A percentile compares a stretch with the other conserved stretches of the same genome.
Evolutionary conservation across 1,139 yeast species (phyloP).

Genomic region (Debaryomycetaceae sp.): DNA sequence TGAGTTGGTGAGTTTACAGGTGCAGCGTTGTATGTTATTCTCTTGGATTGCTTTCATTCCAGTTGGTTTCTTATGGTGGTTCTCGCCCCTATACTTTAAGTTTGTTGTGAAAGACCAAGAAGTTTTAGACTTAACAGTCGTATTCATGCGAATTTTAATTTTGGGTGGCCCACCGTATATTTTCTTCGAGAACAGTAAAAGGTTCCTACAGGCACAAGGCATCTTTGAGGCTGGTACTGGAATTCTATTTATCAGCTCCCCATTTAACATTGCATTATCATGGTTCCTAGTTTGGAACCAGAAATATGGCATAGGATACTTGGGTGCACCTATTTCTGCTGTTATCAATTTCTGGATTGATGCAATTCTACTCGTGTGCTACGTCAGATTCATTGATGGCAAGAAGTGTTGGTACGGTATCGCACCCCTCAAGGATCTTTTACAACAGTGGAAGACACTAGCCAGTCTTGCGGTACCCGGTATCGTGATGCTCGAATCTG

Average conservation of each 20-base stretch:
- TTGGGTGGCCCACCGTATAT: conserved; percentile 85
- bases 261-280: conserved; percentile 67
- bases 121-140: conserved; percentile 61
- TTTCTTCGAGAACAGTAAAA: conserved; percentile 75
- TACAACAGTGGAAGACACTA: conserved; percentile 59
- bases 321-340: conserved; percentile 74
- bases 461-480: conserved; percentile 67
- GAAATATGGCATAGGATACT: conserved; percentile 56
- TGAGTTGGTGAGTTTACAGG: conserved; percentile 57
- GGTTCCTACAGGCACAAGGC: conserved; percentile 88
- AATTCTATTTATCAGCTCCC: conserved; percentile 73
- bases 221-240: conserved; percentile 88
- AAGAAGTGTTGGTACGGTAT: conserved; percentile 71
- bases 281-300: conserved; percentile 78
- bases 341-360: conserved; percentile 69
- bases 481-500: conserved; percentile 69
- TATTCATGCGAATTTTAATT: conserved; percentile 61
- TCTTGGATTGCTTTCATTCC: conserved; percentile 58
- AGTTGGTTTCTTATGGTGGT: conserved; percentile 63
- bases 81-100: conserved; percentile 51
- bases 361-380: conserved; percentile 51
- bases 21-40: conserved; percentile 60
- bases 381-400: conserved; percentile 60
- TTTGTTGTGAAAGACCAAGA: conserved; percentile 56
- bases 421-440: conserved; percentile 39